phyloP scores from a whole-genome alignment of 345 rosid genomes.

The Eucalyptus melliodora region DNA sequence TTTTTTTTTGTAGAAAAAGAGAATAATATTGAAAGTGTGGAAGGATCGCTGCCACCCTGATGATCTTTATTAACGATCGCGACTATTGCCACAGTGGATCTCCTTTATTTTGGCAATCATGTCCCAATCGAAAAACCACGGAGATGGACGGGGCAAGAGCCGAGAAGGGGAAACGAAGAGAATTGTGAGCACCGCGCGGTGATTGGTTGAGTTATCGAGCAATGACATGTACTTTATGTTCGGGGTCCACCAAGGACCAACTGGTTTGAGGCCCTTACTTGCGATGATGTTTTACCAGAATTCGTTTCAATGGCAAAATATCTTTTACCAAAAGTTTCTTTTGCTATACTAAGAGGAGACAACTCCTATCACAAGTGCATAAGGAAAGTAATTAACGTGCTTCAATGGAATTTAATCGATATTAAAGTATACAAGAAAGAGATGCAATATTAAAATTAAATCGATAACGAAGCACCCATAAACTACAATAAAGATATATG shows the following conservation, averaged over 20 bases:
- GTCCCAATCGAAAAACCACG: no score
- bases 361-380: not conserved
- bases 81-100: rapidly evolving
- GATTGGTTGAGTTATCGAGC: not conserved
- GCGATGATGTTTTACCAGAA: not conserved
- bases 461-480: no score
- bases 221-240: not conserved
- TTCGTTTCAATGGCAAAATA: rapidly evolving
- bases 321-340: not conserved
- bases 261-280: not conserved
- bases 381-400: no score
- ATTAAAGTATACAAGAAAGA: no score
- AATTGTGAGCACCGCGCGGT: not conserved
- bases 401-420: not conserved
- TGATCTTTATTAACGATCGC: no score
- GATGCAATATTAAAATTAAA: no score
- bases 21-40: not conserved
- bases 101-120: no score
- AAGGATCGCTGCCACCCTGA: no score
- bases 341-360: not conserved
- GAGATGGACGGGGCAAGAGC: not conserved
- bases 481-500: no score
- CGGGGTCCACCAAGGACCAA: rapidly evolving
- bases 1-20: not conserved
- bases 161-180: not conserved